Evolutionary conservation across 257 asterid genomes (phyloP).

Genomic region (Nemophila menziesii): DNA sequence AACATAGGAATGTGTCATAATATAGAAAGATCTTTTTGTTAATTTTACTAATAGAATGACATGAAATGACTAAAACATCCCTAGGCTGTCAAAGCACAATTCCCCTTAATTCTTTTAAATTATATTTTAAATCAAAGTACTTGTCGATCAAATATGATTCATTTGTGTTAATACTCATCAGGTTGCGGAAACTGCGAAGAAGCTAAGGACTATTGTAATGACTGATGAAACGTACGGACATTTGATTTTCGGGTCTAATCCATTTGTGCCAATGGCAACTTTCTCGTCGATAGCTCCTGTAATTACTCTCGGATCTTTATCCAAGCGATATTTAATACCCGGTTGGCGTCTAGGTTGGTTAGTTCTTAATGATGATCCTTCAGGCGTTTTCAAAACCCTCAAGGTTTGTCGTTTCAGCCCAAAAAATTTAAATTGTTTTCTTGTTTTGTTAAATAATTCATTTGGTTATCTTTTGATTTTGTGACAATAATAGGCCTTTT

Average conservation of each 20-base stretch:
- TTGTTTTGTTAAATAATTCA: no score
- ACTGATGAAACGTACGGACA: constrained; percentile 90
- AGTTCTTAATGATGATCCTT: constrained; percentile 61
- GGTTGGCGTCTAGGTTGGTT: constrained; percentile 98
- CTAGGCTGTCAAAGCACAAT: no score
- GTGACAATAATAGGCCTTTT: no score
- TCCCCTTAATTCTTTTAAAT: no score
- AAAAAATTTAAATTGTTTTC: background rate
- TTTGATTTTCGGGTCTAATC: constrained; percentile 58
- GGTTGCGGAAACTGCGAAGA: constrained; percentile 72
- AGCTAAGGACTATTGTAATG: constrained; percentile 47
- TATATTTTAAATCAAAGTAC: no score
- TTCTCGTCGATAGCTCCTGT: constrained; percentile 60
- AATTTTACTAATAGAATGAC: no score
- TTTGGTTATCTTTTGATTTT: no score
- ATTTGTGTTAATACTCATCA: constrained; percentile 12
- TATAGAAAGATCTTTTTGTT: no score
- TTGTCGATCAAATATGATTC: no score
- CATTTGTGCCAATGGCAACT: constrained; percentile 79
- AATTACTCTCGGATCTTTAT: constrained; percentile 70
- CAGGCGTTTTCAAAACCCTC: constrained; percentile 38
- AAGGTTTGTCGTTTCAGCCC: constrained; percentile 30
- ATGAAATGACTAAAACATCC: no score
- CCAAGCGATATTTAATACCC: constrained; percentile 90
- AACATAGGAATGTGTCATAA: no score